Base-by-base conservation (phyloP, 192 early-diverging fungal species). In the Radiomyces spectabilis region DNA sequence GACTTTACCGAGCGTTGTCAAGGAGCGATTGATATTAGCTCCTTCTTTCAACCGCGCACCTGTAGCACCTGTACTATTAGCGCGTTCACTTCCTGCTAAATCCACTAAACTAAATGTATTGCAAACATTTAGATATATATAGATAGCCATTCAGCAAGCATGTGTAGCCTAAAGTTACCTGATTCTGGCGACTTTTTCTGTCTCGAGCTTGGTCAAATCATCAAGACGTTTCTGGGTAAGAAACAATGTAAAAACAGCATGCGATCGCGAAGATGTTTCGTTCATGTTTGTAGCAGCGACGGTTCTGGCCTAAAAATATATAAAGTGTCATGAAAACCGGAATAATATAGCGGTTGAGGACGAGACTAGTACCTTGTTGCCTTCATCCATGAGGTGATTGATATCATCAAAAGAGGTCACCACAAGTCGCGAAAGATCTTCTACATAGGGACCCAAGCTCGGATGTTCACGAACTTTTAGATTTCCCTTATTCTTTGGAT, bases 271-370 rank as follows among this genome's bases (percentile, higher is more conserved):
- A 25, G 92, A 94, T 5, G 82, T 82, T 49, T 87, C 93, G 69
- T 97, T 97, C 91, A 95, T 94, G 41, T 91, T 86, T 35, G 94
- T 97, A 7, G 92, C 80, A 1, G 92, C 94, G 4, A 93, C 88
- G 0, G 92, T 94, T 46, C 87, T 73, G 8, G 85, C 79, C 81
- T 87, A 55, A n/a, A 44, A 0, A 31, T 13, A 48, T 13, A 48
- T 2, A 3, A 48, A 41, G 13, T 3, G 27, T 24, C 18, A 53
- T 32, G 22, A 30, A 21, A 18, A 49, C n/a, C 13, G 19, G 29
- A 33, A 9, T 33, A 24, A 15, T 9, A 19, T 13, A 49, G 21
- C 24, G 9, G 12, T 45, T 9, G 24, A 45, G 18, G 24, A 19
- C 9, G 8, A 15, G 0, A 22, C 19, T 19, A 25, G 5, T 58